phyloP scores from a whole-genome alignment of 495 filamentous ascomycete species.

The Hyaloscypha hepaticicola region DNA sequence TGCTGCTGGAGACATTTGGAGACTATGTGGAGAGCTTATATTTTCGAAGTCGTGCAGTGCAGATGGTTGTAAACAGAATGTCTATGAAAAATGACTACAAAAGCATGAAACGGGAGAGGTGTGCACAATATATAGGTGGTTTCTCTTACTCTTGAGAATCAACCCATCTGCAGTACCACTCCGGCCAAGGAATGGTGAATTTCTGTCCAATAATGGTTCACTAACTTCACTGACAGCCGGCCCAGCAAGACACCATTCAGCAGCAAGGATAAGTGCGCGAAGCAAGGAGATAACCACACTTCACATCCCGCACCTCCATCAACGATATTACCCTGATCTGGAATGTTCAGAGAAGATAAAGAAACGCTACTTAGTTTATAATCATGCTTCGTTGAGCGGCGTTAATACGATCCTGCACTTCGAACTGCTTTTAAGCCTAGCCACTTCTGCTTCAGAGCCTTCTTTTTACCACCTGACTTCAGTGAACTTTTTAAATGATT shows the following conservation, averaged over 20 bases:
- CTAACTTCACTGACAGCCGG: neutral
- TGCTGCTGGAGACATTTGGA: slow-evolving; percentile 2
- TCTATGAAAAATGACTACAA: neutral
- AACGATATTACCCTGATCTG: neutral
- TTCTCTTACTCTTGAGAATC: neutral
- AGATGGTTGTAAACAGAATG: neutral
- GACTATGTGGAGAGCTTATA: neutral
- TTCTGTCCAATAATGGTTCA: neutral
- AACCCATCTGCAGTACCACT: too few relatives aligned
- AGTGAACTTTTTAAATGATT: too few relatives aligned
- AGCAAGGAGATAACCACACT: neutral
- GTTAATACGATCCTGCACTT: neutral
- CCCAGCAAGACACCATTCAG: neutral
- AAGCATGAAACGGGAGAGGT: neutral
- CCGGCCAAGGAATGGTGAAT: neutral
- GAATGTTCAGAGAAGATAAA: neutral
- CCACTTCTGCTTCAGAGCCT: neutral
- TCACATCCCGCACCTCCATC: neutral
- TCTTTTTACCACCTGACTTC: too few relatives aligned
- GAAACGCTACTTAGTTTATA: neutral
- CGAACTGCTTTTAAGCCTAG: neutral
- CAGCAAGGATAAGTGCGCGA: neutral
- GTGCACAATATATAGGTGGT: neutral
- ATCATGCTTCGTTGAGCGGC: neutral
- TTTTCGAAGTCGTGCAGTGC: neutral